Percentiles rank a stretch among this genome's conserved stretches.
Evolutionary conservation across 495 filamentous ascomycete genomes (phyloP).

Genomic region (Rostrohypoxylon terebratum): DNA sequence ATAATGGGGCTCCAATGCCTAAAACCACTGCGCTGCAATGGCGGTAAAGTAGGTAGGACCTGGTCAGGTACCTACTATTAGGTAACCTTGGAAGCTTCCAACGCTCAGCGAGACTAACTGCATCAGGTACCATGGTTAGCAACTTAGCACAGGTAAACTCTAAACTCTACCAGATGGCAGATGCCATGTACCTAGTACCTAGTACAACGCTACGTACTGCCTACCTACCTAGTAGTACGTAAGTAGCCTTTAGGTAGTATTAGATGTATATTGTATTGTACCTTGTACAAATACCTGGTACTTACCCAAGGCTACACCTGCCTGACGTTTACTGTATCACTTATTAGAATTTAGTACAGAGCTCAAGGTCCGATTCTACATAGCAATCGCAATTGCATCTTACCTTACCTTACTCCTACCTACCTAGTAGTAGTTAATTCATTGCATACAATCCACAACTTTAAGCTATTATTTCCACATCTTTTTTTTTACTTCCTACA

Average conservation of each 20-base stretch:
- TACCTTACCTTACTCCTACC: conserved; percentile 1
- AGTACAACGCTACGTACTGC: background rate
- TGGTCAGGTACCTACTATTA: background rate
- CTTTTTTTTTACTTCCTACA: background rate
- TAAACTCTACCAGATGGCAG: too few species aligned
- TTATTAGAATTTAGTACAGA: background rate
- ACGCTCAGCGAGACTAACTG: too few species aligned
- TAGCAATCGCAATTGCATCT: conserved; percentile 2
- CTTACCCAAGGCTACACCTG: conserved; percentile 51
- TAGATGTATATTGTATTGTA: background rate
- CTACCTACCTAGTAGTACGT: conserved; percentile 1
- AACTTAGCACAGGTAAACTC: too few species aligned
- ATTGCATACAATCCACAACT: background rate
- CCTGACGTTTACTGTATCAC: conserved; percentile 49
- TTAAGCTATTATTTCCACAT: background rate
- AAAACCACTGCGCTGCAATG: background rate
- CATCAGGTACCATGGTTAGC: background rate
- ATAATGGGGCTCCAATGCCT: conserved; percentile 1
- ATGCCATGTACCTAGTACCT: too few species aligned
- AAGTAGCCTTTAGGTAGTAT: too few species aligned
- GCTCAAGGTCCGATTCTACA: conserved; percentile 29
- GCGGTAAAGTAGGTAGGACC: background rate
- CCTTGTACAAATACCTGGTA: too few species aligned
- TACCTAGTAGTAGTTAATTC: too few species aligned
- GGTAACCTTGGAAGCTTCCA: too few species aligned